Base-by-base conservation (phyloP, 179 eudicot genomes). In the Sideroxylon spinosum region DNA sequence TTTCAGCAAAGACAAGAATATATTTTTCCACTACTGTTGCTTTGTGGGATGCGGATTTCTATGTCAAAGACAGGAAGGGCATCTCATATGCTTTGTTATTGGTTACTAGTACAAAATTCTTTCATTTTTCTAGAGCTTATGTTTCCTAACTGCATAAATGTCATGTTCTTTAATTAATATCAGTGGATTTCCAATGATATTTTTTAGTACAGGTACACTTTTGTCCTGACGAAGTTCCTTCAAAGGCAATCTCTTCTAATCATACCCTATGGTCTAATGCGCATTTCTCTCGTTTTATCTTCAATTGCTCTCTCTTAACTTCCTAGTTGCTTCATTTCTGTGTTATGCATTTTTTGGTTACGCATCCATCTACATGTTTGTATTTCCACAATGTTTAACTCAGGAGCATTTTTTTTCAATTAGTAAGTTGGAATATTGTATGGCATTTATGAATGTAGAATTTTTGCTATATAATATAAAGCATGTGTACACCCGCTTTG, bases 41-140 rank as follows among this genome's bases (percentile, higher is more conserved):
- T 28, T 80, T 56, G 71, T 86, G 89, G 89, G 87, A 85, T 79
- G 87, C 87, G 49, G 86, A 87, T 71, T 87, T 86, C 74, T 86
- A 86, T 75, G 78, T 86, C 78, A n/a, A n/a, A n/a, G n/a, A n/a
- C n/a, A n/a, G 62, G 77, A 72, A 72, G 71, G 81, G 76, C 49
- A 78, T 78, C n/a, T 78, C 70, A 48, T 78, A 69, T 55, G 81
- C 29, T 78, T 78, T 22, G 63, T 78, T 17, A 72, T 78, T 62
- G 81, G 81, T 60, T 71, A 63, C 49, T 71, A 71, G 81, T 78
- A 52, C 9, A 25, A 59, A n/a, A 7, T 49, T 74, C 0, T 3
- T 23, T 3, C 22, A 22, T 14, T 32, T 70, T 48, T 49, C 68
- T 2, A n/a, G 68, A 10, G 25, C 37, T n/a, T 12, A 48, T 19